These are phyloP conservation scores for Arthrinium phaeospermum DNA, from an alignment of 2,329 filamentous ascomycete genomes.

Conservation along the genomic window DNA sequence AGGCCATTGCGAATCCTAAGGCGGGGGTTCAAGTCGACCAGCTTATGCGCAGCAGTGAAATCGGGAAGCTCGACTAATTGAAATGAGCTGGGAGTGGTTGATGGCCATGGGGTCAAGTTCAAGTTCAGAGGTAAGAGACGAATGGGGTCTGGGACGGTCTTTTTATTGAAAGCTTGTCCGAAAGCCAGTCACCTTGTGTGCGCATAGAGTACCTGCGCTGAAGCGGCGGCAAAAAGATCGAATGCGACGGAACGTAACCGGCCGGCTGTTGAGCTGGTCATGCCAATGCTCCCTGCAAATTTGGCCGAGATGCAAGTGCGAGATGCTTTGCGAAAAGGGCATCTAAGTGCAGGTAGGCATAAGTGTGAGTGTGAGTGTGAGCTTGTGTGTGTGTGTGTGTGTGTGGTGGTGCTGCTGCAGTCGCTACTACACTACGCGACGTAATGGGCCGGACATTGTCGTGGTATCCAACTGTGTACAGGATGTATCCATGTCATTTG, in stretches of 20 bases:
- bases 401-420: background rate
- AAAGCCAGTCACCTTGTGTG: background rate
- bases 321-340: background rate
- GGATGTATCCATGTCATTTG: background rate
- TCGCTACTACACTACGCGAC: conserved; percentile 6
- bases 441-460: background rate
- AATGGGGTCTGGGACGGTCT: conserved; percentile 1
- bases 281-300: background rate
- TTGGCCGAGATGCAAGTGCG: background rate
- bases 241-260: conserved; percentile 5
- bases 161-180: conserved; percentile 7
- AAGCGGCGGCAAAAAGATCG: background rate
- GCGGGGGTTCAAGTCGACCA: background rate
- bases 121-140: background rate
- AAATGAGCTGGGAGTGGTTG: background rate
- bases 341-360: background rate
- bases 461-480: background rate
- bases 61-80: conserved; percentile 10
- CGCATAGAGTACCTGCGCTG: conserved; percentile 2
- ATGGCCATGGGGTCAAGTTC: background rate
- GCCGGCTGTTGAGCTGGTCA: background rate
- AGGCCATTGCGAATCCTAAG: conserved; percentile 25
- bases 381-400: background rate
- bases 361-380: background rate
- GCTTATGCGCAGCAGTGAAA: background rate